A percentile compares a stretch with the other conserved stretches of the same genome.
Conservation (phyloP, 2,329 filamentous ascomycete species). For the Exophiala aquamarina region DNA sequence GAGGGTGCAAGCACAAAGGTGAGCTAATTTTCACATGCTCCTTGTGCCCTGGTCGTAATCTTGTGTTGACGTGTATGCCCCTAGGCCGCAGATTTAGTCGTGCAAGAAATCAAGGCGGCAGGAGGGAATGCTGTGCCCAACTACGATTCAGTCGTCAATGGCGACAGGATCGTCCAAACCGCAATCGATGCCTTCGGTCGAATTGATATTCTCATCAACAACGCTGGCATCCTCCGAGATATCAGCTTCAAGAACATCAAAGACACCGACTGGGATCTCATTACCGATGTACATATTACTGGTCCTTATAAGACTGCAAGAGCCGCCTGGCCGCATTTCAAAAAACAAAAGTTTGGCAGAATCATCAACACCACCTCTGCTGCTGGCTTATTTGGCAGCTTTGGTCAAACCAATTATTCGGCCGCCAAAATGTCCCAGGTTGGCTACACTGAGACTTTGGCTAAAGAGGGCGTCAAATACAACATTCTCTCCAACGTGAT, state of each 20-base stretch:
- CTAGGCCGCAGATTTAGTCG: constrained; percentile 60
- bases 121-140: constrained; percentile 97
- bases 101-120: constrained; percentile 63
- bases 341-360: constrained; percentile 97
- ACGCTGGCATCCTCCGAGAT: constrained; percentile 92
- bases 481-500: constrained; percentile 96
- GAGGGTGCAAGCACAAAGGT: constrained; percentile 87
- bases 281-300: constrained; percentile 87
- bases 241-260: constrained; percentile 99
- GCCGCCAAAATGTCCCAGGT: constrained; percentile 94
- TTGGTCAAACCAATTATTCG: constrained; percentile 95
- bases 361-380: constrained; percentile 97
- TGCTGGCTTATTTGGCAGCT: constrained; percentile 91
- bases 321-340: constrained; percentile 95
- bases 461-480: constrained; percentile 96
- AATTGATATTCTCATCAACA: constrained; percentile 95
- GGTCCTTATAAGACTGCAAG: constrained; percentile 93
- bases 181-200: constrained; percentile 57
- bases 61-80: constrained; percentile 11
- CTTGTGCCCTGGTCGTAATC: constrained; percentile 73
- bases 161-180: constrained; percentile 84
- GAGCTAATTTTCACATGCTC: constrained; percentile 41
- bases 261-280: constrained; percentile 93
- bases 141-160: constrained; percentile 82
- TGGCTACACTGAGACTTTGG: constrained; percentile 95